Evolutionary conservation across 176 grass and related monocot genomes (phyloP), one percentile per base, ranked within the genome.

Genomic region (Aegilops bicornis): DNA sequence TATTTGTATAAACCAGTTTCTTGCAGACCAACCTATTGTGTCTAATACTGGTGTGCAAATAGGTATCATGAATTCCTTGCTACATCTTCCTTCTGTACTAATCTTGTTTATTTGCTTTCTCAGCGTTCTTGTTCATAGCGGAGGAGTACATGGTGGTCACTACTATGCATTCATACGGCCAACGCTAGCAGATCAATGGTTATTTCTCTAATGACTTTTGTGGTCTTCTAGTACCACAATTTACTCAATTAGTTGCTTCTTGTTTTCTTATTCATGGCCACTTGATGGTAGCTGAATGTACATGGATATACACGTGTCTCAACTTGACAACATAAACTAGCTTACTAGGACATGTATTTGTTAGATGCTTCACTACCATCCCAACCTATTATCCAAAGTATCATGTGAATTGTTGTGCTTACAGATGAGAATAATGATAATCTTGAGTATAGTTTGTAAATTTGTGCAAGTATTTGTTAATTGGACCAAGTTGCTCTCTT

Each of bases 61-160:
- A 45, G 10, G n/a, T 80, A 30, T 62, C 35, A 60, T 45, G 27
- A 32, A 25, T 25, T 76, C 35, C 30, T 62, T 68, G 31, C 32
- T 56, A 79, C 62, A 86, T 52, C 25, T 91, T 62, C 75, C 11
- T 80, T 31, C 3, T 76, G 56, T 78, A 50, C 83, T 92, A 88
- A 95, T 32, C 47, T 22, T 65, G 40, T 78, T 83, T 64, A 72
- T 76, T 25, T 87, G 42, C 36, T 84, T 87, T 84, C 79, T 64
- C 89, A 97, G 95, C 89, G 92, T 97, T 82, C 95, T 97, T 89
- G 95, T 97, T 86, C 95, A 97, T 76, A 97, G 95, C 84, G 95
- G 95, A 86, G 92, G 95, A 70, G 92, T 97, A 77, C 95, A 97
- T 88, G 95, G 95, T 27, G 95, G 92, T 59, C 95, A 97, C 78